A percentile compares a stretch with the other conserved stretches of the same genome.
These are phyloP conservation scores for Phoma sp. DNA, from an alignment of 2,329 filamentous ascomycete genomes.

Conservation along the genomic window DNA sequence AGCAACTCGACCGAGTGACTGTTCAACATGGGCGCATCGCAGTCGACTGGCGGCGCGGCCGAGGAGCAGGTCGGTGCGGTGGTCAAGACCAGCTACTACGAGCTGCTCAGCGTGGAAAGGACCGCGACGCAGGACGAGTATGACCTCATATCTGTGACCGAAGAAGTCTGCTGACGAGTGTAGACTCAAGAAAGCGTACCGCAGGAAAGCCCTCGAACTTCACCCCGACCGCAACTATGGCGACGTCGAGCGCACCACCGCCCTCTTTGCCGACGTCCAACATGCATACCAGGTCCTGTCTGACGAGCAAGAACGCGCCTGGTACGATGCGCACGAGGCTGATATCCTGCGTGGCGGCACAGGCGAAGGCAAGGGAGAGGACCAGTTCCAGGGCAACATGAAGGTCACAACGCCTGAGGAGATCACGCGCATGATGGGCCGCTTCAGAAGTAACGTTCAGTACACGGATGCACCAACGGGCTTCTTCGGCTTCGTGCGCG, in stretches of 20 bases:
- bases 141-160: neutral
- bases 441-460: slow-evolving; percentile 77
- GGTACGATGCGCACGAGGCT: slow-evolving; percentile 95
- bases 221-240: slow-evolving; percentile 94
- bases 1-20: slow-evolving; percentile 9
- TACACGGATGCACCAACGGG: slow-evolving; percentile 81
- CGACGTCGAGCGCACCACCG: slow-evolving; percentile 82
- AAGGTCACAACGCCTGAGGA: slow-evolving; percentile 81
- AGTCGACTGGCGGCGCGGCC: slow-evolving; percentile 47
- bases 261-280: slow-evolving; percentile 88
- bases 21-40: slow-evolving; percentile 53
- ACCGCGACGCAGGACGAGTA: slow-evolving; percentile 82
- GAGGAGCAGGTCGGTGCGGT: slow-evolving; percentile 20
- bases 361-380: slow-evolving; percentile 52
- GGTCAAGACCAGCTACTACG: slow-evolving; percentile 75
- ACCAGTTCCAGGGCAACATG: slow-evolving; percentile 70
- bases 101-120: slow-evolving; percentile 75
- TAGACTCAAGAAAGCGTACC: slow-evolving; percentile 94
- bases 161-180: neutral
- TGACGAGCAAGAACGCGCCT: slow-evolving; percentile 91
- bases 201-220: slow-evolving; percentile 85
- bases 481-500: slow-evolving; percentile 81
- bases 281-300: slow-evolving; percentile 95
- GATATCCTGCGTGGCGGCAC: slow-evolving; percentile 76
- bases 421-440: slow-evolving; percentile 76